phyloP scores from a whole-genome alignment of 2,329 filamentous ascomycete genomes.

The Hirsutella thompsonii region DNA sequence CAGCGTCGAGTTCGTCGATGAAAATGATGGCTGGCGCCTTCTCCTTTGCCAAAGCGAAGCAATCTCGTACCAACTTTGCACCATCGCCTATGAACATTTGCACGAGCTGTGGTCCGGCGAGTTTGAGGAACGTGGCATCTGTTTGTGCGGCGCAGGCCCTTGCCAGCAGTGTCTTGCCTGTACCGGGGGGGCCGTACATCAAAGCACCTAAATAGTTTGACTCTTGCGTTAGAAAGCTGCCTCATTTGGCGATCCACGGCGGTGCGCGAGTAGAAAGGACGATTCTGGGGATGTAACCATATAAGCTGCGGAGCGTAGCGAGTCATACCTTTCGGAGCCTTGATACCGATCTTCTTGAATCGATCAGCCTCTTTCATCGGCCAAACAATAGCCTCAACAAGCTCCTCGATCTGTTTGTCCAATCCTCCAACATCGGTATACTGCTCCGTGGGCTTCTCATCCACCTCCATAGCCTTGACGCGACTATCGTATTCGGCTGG shows the following conservation, averaged over 20 bases:
- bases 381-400: slow-evolving; percentile 97
- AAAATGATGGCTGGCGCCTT: slow-evolving; percentile 99
- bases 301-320: no score
- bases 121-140: slow-evolving; percentile 96
- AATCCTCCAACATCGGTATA: slow-evolving; percentile 96
- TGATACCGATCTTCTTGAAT: slow-evolving; percentile 99
- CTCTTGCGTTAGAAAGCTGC: background rate
- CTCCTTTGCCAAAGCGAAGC: slow-evolving; percentile 94
- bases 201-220: slow-evolving; percentile 55
- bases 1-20: slow-evolving; percentile 94
- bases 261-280: no score
- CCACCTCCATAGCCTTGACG: slow-evolving; percentile 99
- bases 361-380: slow-evolving; percentile 99
- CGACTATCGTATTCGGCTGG: slow-evolving; percentile 97
- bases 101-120: slow-evolving; percentile 91
- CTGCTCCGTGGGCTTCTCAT: slow-evolving; percentile 98
- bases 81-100: slow-evolving; percentile 99
- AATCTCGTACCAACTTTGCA: slow-evolving; percentile 93
- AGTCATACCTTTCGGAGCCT: slow-evolving; percentile 99
- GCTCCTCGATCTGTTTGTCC: slow-evolving; percentile 97
- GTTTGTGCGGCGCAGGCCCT: slow-evolving; percentile 96
- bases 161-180: slow-evolving; percentile 82
- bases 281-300: no score
- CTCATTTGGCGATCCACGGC: background rate
- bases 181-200: slow-evolving; percentile 93